Base-by-base conservation (phyloP, 176 grass and related monocot species). In the Avena eriantha region DNA sequence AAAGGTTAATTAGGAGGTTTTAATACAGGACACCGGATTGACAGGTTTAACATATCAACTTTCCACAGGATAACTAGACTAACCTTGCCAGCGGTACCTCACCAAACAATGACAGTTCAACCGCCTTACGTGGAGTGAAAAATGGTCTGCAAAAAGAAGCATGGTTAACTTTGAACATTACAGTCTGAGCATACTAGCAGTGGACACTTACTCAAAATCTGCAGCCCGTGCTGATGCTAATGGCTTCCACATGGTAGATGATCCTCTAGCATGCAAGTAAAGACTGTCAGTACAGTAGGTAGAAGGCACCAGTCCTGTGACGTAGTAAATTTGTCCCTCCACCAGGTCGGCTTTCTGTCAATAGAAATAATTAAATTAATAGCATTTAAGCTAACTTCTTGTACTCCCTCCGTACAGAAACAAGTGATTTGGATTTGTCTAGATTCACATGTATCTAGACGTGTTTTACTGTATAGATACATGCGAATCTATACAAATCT, bases 251-350 rank as follows among this genome's bases (percentile, higher is more conserved):
- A 21, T 45, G 36, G 88, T 91, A 91, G 92, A 96, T 81, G 90
- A 91, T 79, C 96, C 96, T 87, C 92, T 88, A 72, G 83, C 90
- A 90, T 92, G 90, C 82, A 98, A 88, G 89, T 96, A 80, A 61
- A 94, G 82, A 77, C 85, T 59, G 39, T 85, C 79, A 29, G 76
- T 93, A 84, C 76, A 84, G 76, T 86, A 80, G 71, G 79, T 84
- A 59, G 86, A 88, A 83, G 93, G 92, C 69, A 85, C 22, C 63
- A 98, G 74, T 73, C 96, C 96, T 61, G 88, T 91, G 76, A 95
- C 93, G 79, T 69, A 85, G 83, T 96, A 98, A 75, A 94, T 86
- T 81, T 87, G 85, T 86, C 96, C 96, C 88, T 98, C 96, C 85
- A 94, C 84, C 51, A 98, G 88, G 73, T 96, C 80, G 18, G 89